Conservation (phyloP, 495 filamentous ascomycete species). For the Trichocladium uniseriatum region DNA sequence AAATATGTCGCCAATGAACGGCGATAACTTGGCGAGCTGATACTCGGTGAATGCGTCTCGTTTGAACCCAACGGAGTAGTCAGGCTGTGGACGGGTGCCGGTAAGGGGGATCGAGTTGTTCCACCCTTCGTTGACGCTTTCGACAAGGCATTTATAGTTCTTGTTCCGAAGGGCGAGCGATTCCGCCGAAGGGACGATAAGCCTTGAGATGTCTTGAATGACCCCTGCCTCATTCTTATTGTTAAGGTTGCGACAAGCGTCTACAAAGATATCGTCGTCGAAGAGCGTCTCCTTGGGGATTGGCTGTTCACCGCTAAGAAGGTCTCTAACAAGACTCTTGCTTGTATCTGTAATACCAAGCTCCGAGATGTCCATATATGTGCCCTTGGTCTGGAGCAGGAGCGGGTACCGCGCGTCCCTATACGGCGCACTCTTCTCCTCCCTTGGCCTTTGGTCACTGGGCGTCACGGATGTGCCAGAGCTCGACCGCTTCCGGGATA, state of each 20-base stretch:
- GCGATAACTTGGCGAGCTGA: slow-evolving; percentile 32
- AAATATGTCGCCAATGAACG: slow-evolving; percentile 26
- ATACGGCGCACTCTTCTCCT: slow-evolving; percentile 36
- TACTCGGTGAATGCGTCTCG: slow-evolving; percentile 33
- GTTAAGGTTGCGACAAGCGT: background rate
- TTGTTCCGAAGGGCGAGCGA: background rate
- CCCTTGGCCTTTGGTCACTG: slow-evolving; percentile 10
- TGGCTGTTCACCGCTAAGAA: slow-evolving; percentile 1
- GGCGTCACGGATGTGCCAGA: slow-evolving; percentile 5
- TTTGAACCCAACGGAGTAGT: too few species aligned
- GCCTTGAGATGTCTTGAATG: too few species aligned
- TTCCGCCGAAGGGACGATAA: too few species aligned
- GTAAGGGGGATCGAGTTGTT: slow-evolving; percentile 27
- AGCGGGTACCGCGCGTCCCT: background rate
- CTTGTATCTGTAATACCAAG: slow-evolving; percentile 1
- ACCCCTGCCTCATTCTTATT: background rate
- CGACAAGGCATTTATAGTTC: slow-evolving; percentile 19
- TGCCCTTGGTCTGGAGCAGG: background rate
- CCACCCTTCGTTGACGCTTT: slow-evolving; percentile 40
- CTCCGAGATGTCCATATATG: background rate
- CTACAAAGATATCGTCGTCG: background rate
- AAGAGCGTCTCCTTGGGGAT: background rate
- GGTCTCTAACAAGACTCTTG: background rate
- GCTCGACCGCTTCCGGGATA: background rate
- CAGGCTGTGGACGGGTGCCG: slow-evolving; percentile 30